Evolutionary conservation across 371 early-diverging fungal species (phyloP).

Genomic region (Rhizomucor miehei): DNA sequence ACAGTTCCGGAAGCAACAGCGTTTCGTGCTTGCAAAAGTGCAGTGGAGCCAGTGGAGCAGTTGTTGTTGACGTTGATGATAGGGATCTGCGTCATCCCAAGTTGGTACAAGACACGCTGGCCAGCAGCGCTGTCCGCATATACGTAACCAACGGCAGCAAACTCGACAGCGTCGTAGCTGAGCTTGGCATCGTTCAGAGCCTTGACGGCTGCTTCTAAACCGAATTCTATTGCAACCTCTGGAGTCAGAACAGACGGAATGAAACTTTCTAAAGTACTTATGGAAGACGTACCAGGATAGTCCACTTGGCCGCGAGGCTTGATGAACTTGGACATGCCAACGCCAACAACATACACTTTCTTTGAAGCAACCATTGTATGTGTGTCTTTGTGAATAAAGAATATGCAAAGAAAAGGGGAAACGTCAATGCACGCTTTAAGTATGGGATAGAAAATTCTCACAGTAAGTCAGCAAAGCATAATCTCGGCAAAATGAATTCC

Average conservation of each 20-base stretch:
- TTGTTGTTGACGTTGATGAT: conserved; percentile 77
- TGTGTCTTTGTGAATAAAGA: conserved; percentile 3
- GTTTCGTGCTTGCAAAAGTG: conserved; percentile 70
- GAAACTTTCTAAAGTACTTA: conserved; percentile 31
- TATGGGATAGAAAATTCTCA: background rate
- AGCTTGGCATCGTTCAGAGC: conserved; percentile 70
- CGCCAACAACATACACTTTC: conserved; percentile 55
- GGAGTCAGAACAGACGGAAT: no score
- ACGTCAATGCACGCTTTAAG: background rate
- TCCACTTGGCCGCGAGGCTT: conserved; percentile 59
- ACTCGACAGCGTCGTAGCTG: conserved; percentile 66
- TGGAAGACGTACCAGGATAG: conserved; percentile 50
- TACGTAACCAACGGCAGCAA: conserved; percentile 60
- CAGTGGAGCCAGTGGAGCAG: conserved; percentile 78
- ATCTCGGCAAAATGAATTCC: no score
- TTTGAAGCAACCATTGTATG: conserved; percentile 16
- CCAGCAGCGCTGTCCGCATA: conserved; percentile 74
- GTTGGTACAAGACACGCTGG: conserved; percentile 70
- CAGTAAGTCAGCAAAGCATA: no score
- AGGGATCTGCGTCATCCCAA: conserved; percentile 68
- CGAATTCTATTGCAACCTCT: conserved; percentile 47
- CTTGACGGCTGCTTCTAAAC: conserved; percentile 72
- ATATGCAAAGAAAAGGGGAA: no score
- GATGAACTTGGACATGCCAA: conserved; percentile 68
- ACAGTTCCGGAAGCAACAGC: conserved; percentile 62